Evolutionary conservation across 1,139 yeast genomes (phyloP), one percentile per base, ranked within the genome.

Genomic region (Diutina mesorugosa): DNA sequence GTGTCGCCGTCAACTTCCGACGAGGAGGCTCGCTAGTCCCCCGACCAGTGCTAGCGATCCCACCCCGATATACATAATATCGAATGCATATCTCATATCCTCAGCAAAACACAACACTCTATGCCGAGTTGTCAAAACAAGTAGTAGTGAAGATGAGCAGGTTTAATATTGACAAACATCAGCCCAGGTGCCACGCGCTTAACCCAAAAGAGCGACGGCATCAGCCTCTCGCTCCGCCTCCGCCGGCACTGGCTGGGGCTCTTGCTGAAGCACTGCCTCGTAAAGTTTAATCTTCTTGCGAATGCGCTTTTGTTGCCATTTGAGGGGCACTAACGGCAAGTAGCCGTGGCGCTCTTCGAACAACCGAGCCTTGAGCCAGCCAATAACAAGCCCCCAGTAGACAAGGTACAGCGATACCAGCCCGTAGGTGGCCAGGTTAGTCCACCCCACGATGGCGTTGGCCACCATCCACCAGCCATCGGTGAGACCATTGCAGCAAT

Each of bases 371-470:
- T 61, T 59, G 45, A 90, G 73, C 67, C 83, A 71, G 57, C 0
- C 68, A 58, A 52, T 85, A 14, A 90, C 80, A 45, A 77, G 69
- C 6, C 81, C 54, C 99, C 99, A 91, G 71, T 88, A 91, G 6
- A 74, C 60, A 61, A 83, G 78, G 70, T 91, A 91, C 56, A 90
- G 80, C 26, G 79, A 69, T n/a, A 91, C 90, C 48, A 96, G 88
- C 21, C 97, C 97, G 66, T 87, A 89, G 1, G 97, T 90, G 18
- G 97, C 98, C 46, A 95, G 83, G 70, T 91, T 91, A 46, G 93
- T 88, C 99, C 99, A 91, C 1, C 98, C 99, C 58, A 93, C 78
- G 14, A 91, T 73, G 6, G 64, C 64, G 30, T 61, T 62, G 51
- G 62, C 61, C 51, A 62, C 63, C 64, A 62, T 62, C 64, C 64